These are phyloP conservation scores for Colletotrichum brevisporum DNA, from an alignment of 2,329 filamentous ascomycete genomes.

Conservation along the genomic window DNA sequence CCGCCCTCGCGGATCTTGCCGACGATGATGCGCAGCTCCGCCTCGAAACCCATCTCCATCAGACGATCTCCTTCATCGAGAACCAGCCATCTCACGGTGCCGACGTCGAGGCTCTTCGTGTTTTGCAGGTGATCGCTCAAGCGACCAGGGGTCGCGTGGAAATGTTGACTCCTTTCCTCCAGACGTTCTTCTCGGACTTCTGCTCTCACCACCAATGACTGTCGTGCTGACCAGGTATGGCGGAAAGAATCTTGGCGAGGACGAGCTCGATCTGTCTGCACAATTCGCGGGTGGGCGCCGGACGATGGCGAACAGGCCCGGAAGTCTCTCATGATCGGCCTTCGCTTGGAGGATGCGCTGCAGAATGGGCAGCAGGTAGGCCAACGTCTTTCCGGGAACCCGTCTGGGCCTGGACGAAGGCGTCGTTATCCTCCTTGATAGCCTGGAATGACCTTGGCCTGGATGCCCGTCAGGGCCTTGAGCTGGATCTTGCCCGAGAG, in stretches of 20 bases:
- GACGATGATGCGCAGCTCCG: conserved; percentile 91
- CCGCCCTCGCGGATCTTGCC: conserved; percentile 78
- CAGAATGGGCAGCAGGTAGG: conserved; percentile 94
- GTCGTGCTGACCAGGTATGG: conserved; percentile 96
- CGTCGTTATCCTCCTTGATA: conserved; percentile 85
- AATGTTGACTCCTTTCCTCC: conserved; percentile 94
- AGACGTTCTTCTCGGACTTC: conserved; percentile 91
- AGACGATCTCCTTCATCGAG: conserved; percentile 97
- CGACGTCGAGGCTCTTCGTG: conserved; percentile 89
- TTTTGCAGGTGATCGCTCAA: conserved; percentile 93
- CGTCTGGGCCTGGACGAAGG: conserved; percentile 96
- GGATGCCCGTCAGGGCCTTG: conserved; percentile 93
- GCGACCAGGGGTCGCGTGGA: conserved; percentile 91
- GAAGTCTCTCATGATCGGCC: conserved; percentile 82
- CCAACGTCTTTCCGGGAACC: conserved; percentile 97
- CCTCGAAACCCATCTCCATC: conserved; percentile 98
- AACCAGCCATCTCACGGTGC: conserved; percentile 92
- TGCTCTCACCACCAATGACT: conserved; percentile 78
- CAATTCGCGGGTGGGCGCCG: conserved; percentile 90
- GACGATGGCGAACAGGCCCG: conserved; percentile 94
- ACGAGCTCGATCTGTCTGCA: conserved; percentile 94
- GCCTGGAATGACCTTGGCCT: conserved; percentile 91
- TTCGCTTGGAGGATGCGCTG: conserved; percentile 85
- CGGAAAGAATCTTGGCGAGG: conserved; percentile 85
- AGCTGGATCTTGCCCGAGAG: conserved; percentile 87